Conservation (phyloP, 1,284 basidiomycete species). For the Kwoniella shivajii region DNA sequence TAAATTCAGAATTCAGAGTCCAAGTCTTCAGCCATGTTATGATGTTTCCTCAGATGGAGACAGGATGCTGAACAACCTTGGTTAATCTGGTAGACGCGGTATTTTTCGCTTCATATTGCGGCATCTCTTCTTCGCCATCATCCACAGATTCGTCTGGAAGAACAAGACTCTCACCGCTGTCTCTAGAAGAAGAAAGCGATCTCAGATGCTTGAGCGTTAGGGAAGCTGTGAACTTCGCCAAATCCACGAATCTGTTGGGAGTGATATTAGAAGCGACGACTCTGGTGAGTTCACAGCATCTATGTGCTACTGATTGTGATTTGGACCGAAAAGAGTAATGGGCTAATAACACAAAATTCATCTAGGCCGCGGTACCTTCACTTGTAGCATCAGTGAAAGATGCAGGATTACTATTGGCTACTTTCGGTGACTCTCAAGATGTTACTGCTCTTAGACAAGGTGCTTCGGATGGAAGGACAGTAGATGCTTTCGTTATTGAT, state of each 20-base stretch:
- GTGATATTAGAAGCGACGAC: conserved; percentile 87
- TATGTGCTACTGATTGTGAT: too few relatives aligned
- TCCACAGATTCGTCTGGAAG: conserved; percentile 1
- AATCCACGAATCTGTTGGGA: conserved; percentile 89
- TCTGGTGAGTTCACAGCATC: conserved; percentile 73
- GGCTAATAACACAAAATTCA: too few relatives aligned
- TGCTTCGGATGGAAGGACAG: conserved; percentile 44
- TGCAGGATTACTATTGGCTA: conserved; percentile 80
- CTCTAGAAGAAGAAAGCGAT: conserved; percentile 56
- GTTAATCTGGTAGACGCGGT: conserved; percentile 88
- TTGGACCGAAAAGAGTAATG: too few relatives aligned
- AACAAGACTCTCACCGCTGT: conserved; percentile 48
- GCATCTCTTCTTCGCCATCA: conserved; percentile 57
- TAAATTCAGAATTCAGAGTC: conserved; percentile 53
- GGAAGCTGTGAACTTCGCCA: conserved; percentile 92
- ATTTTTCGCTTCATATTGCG: conserved; percentile 88
- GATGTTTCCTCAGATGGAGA: too few relatives aligned
- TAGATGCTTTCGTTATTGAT: conserved; percentile 53
- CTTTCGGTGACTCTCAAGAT: conserved; percentile 65
- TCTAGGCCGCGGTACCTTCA: conserved; percentile 72
- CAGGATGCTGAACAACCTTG: too few relatives aligned
- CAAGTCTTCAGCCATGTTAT: too few relatives aligned
- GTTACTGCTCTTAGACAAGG: conserved; percentile 45
- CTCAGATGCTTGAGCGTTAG: conserved; percentile 70
- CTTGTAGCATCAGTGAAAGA: conserved; percentile 83